These are phyloP conservation scores for Cryptosporidium ryanae DNA, from an alignment of 169 alveolate species.

Conservation along the genomic window DNA sequence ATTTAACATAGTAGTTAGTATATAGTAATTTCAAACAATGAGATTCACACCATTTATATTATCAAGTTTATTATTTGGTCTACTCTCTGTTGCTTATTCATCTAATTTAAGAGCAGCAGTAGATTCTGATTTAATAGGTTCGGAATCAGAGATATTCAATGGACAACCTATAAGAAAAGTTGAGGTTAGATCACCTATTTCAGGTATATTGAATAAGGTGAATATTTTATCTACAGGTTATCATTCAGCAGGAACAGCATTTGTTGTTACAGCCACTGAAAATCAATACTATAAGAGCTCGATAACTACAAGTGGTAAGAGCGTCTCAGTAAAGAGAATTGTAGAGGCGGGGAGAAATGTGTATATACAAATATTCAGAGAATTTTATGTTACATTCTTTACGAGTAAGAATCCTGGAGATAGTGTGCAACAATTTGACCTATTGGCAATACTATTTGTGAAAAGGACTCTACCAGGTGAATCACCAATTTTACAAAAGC, in stretches of 20 bases:
- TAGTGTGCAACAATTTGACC: conserved; percentile 20
- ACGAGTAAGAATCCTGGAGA: conserved; percentile 43
- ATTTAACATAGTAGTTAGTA: too few species aligned
- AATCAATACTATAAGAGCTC: conserved; percentile 54
- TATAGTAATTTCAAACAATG: background rate
- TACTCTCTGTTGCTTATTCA: background rate
- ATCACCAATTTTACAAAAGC: conserved; percentile 33
- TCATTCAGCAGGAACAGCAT: conserved; percentile 65
- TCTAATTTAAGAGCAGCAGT: background rate
- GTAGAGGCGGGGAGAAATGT: conserved; percentile 65
- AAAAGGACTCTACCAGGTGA: conserved; percentile 54
- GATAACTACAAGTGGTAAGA: conserved; percentile 30
- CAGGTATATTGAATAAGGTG: conserved; percentile 20
- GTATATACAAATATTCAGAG: conserved; percentile 56
- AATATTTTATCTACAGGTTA: conserved; percentile 28
- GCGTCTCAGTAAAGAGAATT: conserved; percentile 58
- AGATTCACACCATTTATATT: background rate
- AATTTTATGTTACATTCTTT: conserved; percentile 5
- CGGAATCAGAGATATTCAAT: background rate
- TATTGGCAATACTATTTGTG: conserved; percentile 34
- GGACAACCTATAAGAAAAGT: conserved; percentile 18
- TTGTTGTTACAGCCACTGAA: conserved; percentile 47
- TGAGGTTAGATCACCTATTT: conserved; percentile 67
- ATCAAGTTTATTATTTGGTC: background rate
- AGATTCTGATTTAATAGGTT: background rate